These are phyloP conservation scores for Globisporangium parvum DNA, from an alignment of 352 stramenopile genomes.

Conservation along the genomic window DNA sequence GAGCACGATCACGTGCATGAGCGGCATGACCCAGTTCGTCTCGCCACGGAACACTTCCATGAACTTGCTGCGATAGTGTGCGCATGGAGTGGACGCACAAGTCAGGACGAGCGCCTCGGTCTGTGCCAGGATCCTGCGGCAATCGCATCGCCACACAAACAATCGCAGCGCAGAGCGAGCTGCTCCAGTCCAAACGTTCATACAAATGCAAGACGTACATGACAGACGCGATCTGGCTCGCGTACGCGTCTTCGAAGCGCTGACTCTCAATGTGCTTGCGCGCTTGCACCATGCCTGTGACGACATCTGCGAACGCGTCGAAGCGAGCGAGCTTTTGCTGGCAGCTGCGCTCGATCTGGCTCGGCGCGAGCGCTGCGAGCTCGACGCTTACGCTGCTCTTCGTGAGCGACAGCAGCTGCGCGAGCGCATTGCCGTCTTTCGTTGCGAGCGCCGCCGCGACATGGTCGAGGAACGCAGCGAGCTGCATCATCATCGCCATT, in stretches of 20 bases:
- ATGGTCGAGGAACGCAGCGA: constrained; percentile 55
- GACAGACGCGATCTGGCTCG: constrained; percentile 57
- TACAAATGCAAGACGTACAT: constrained; percentile 29
- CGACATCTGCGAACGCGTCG: constrained; percentile 47
- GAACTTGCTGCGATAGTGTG: constrained; percentile 49
- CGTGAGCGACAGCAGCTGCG: constrained; percentile 45
- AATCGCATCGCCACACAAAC: neutral
- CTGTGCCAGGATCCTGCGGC: neutral
- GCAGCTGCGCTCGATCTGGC: constrained; percentile 50
- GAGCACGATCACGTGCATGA: constrained; percentile 75
- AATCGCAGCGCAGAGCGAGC: neutral
- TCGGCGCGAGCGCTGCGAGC: constrained; percentile 32
- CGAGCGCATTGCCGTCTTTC: constrained; percentile 46
- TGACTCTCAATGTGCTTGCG: constrained; percentile 46
- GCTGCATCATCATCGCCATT: constrained; percentile 49
- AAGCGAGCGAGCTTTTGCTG: constrained; percentile 53
- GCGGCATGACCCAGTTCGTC: constrained; percentile 83
- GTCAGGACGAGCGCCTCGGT: neutral
- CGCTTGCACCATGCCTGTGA: constrained; percentile 53
- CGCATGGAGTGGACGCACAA: neutral
- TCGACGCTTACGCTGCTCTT: constrained; percentile 26
- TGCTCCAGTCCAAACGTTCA: neutral
- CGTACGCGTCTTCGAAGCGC: constrained; percentile 52
- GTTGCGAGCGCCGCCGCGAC: constrained; percentile 38
- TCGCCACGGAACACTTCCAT: constrained; percentile 82